Percentiles rank a stretch among this genome's conserved stretches.
These are phyloP conservation scores for Podospora conica DNA, from an alignment of 495 filamentous ascomycete species.

Conservation along the genomic window DNA sequence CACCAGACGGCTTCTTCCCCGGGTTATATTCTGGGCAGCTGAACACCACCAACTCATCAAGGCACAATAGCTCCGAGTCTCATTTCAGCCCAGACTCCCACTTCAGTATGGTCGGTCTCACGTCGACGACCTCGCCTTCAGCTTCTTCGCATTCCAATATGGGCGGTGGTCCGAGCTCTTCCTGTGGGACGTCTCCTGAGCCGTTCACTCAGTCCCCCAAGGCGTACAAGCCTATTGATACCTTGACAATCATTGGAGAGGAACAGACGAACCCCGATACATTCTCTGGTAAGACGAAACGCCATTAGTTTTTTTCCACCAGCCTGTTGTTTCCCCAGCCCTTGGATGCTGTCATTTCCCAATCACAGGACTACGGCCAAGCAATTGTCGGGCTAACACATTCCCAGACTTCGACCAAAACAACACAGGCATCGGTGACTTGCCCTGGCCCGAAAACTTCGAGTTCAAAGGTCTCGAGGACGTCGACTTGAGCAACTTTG, in stretches of 20 bases:
- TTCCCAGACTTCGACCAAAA: slow-evolving; percentile 29
- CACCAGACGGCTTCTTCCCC: slow-evolving; percentile 28
- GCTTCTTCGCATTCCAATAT: slow-evolving; percentile 54
- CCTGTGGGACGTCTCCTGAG: slow-evolving; percentile 62
- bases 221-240: slow-evolving; percentile 56
- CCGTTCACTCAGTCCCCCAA: slow-evolving; percentile 49
- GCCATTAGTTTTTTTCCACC: not conserved
- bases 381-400: slow-evolving; percentile 8
- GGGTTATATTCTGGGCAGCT: slow-evolving; percentile 28
- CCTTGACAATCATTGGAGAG: slow-evolving; percentile 51
- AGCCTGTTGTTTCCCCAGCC: too few species aligned
- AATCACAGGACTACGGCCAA: not conserved
- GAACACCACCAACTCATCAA: slow-evolving; percentile 39
- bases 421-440: slow-evolving; percentile 29
- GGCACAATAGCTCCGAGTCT: slow-evolving; percentile 53
- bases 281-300: too few species aligned
- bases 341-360: not conserved
- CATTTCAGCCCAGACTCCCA: slow-evolving; percentile 53
- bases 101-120: slow-evolving; percentile 31
- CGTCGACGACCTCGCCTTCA: slow-evolving; percentile 53
- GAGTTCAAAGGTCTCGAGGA: slow-evolving; percentile 57
- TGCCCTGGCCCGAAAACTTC: slow-evolving; percentile 82
- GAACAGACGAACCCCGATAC: slow-evolving; percentile 34
- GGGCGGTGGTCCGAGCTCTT: slow-evolving; percentile 55
- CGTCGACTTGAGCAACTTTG: slow-evolving; percentile 37